Percentiles rank a stretch among this genome's conserved stretches.
Conservation (phyloP, 2,329 filamentous ascomycete species). For the Nigrospora osmanthi region DNA sequence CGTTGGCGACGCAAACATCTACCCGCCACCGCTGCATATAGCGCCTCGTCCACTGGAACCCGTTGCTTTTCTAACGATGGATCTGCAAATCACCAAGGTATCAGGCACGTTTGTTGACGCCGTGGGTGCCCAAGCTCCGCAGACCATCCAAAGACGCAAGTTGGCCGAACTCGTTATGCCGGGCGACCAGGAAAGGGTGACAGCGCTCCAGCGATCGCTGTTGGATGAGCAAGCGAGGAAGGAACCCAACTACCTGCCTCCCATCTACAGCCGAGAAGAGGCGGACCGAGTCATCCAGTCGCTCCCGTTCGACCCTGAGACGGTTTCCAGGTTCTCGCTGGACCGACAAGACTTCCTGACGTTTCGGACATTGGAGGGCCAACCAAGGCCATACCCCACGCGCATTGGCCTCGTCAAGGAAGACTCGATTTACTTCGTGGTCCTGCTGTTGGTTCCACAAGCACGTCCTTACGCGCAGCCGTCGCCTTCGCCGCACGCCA, state of each 20-base stretch:
- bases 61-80: slow-evolving; percentile 49
- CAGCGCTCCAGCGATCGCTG: slow-evolving; percentile 41
- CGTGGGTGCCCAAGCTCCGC: slow-evolving; percentile 31
- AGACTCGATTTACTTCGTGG: slow-evolving; percentile 55
- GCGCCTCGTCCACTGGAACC: slow-evolving; percentile 37
- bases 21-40: slow-evolving; percentile 33
- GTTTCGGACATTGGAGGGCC: slow-evolving; percentile 44
- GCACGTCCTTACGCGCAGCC: slow-evolving; percentile 32
- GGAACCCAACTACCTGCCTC: slow-evolving; percentile 56
- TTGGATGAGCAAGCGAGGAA: slow-evolving; percentile 49
- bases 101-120: slow-evolving; percentile 49
- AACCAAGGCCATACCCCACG: slow-evolving; percentile 39
- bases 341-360: slow-evolving; percentile 47
- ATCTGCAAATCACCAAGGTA: slow-evolving; percentile 49
- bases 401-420: slow-evolving; percentile 51
- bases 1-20: slow-evolving; percentile 41
- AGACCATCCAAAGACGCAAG: slow-evolving; percentile 37
- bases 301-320: slow-evolving; percentile 45
- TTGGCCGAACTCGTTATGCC: slow-evolving; percentile 46
- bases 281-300: slow-evolving; percentile 47
- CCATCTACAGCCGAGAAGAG: slow-evolving; percentile 49
- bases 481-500: slow-evolving; percentile 34
- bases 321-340: slow-evolving; percentile 41
- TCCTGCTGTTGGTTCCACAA: slow-evolving; percentile 35
- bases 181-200: slow-evolving; percentile 44